Conservation (phyloP, 495 filamentous ascomycete genomes). For the Glutinoglossum americanum region DNA sequence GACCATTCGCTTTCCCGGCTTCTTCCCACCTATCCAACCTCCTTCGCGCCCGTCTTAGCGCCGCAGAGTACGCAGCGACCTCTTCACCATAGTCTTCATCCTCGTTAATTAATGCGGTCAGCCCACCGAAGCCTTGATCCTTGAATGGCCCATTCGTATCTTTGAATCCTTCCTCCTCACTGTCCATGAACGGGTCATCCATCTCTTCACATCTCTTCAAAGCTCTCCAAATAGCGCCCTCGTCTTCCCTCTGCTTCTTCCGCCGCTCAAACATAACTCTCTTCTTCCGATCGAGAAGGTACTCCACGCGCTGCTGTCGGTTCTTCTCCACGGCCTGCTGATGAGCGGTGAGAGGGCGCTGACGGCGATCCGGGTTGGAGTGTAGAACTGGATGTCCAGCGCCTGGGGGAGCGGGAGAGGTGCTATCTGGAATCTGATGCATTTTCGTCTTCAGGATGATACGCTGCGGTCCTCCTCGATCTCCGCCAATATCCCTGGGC, state of each 20-base stretch:
- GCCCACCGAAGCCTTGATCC: constrained; percentile 41
- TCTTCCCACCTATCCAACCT: constrained; percentile 54
- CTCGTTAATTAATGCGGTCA: constrained; percentile 40
- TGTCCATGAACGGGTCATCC: constrained; percentile 51
- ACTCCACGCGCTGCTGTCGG: constrained; percentile 67
- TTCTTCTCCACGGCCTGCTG: constrained; percentile 84
- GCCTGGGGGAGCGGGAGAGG: constrained; percentile 26
- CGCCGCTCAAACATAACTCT: constrained; percentile 23
- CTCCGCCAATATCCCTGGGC: constrained; percentile 1
- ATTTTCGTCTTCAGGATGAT: constrained; percentile 27
- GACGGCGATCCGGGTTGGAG: constrained; percentile 33
- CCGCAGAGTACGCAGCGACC: constrained; percentile 44
- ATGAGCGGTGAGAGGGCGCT: constrained; percentile 74
- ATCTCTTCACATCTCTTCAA: constrained; percentile 44
- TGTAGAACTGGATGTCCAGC: constrained; percentile 26
- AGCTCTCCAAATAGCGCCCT: constrained; percentile 44
- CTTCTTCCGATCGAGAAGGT: constrained; percentile 54
- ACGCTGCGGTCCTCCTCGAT: constrained; percentile 14
- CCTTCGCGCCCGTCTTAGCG: constrained; percentile 43
- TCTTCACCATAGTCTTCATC: constrained; percentile 69
- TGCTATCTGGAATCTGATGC: constrained; percentile 21
- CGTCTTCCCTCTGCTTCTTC: constrained; percentile 23
- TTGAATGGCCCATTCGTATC: constrained; percentile 17
- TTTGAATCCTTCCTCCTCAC: constrained; percentile 40
- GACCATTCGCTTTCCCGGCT: constrained; percentile 17